A percentile compares a stretch with the other conserved stretches of the same genome.
These are phyloP conservation scores for Ophiostoma sp. DNA, from an alignment of 2,329 filamentous ascomycete genomes.

Conservation along the genomic window DNA sequence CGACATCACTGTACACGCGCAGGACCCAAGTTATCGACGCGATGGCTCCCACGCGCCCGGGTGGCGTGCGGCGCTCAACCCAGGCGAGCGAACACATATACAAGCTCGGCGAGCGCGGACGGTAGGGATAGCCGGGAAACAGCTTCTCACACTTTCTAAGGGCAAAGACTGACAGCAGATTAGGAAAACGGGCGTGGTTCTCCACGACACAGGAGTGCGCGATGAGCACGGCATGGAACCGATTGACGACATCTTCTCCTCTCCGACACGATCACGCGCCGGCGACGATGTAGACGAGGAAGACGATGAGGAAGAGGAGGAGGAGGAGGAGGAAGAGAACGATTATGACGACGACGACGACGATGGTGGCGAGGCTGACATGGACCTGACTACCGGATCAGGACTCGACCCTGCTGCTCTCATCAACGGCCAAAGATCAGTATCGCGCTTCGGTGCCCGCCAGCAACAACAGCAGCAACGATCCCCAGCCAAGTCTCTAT, in stretches of 20 bases:
- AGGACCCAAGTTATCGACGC: not conserved
- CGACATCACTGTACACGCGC: not conserved
- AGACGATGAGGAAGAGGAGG: conserved; percentile 33
- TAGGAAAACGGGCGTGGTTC: conserved; percentile 83
- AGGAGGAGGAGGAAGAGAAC: conserved; percentile 30
- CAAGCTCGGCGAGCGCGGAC: conserved; percentile 47
- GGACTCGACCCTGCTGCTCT: conserved; percentile 51
- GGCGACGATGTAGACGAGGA: conserved; percentile 30
- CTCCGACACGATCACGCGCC: conserved; percentile 57
- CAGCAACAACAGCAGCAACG: conserved; percentile 29
- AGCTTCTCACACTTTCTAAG: not conserved
- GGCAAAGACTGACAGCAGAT: not conserved
- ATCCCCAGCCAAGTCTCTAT: conserved; percentile 60
- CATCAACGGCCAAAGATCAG: conserved; percentile 46
- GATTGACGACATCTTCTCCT: conserved; percentile 82
- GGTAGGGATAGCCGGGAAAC: conserved; percentile 34
- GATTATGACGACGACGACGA: conserved; percentile 34
- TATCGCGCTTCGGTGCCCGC: conserved; percentile 44
- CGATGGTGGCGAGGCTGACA: conserved; percentile 39
- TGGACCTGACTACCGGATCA: conserved; percentile 46
- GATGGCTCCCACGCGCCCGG: conserved; percentile 37
- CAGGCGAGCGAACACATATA: conserved; percentile 45
- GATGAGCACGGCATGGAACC: conserved; percentile 92
- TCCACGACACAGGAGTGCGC: conserved; percentile 71
- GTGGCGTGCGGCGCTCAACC: conserved; percentile 36